These are phyloP conservation scores for Neurospora hispaniola DNA, from an alignment of 495 filamentous ascomycete genomes.

Conservation along the genomic window DNA sequence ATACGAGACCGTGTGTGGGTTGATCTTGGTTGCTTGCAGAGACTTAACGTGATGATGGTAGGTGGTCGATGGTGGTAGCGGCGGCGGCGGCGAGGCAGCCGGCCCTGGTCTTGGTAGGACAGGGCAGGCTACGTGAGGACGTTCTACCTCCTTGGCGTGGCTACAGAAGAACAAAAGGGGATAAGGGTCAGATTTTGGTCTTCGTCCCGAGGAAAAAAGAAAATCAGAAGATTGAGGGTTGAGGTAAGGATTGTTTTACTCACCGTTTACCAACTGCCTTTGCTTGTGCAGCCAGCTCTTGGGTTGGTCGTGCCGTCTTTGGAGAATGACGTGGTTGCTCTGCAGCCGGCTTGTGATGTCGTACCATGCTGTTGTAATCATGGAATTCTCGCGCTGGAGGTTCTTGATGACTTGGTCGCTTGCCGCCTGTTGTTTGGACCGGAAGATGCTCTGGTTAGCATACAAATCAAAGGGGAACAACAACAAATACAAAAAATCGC, in stretches of 20 bases:
- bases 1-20: neutral
- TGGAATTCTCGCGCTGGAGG: slow-evolving; percentile 67
- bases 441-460: slow-evolving; percentile 5
- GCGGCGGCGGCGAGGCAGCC: neutral
- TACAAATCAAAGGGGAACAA: neutral
- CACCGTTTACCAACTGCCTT: slow-evolving; percentile 57
- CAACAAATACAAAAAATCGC: neutral
- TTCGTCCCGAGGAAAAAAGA: neutral
- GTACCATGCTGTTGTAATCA: slow-evolving; percentile 89
- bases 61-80: neutral
- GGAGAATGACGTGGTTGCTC: slow-evolving; percentile 75
- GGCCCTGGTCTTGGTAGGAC: neutral
- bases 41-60: neutral
- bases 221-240: neutral
- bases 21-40: neutral
- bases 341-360: slow-evolving; percentile 76
- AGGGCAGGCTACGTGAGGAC: slow-evolving; percentile 11
- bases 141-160: slow-evolving; percentile 39
- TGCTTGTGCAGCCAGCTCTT: slow-evolving; percentile 89
- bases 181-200: neutral
- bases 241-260: slow-evolving; percentile 2
- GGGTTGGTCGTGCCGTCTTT: slow-evolving; percentile 62
- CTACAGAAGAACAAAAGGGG: slow-evolving; percentile 11
- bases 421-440: slow-evolving; percentile 33
- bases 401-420: slow-evolving; percentile 56